A percentile compares a stretch with the other conserved stretches of the same genome.
Evolutionary conservation across 257 asterid species (phyloP).

Genomic region (Salvia splendens): DNA sequence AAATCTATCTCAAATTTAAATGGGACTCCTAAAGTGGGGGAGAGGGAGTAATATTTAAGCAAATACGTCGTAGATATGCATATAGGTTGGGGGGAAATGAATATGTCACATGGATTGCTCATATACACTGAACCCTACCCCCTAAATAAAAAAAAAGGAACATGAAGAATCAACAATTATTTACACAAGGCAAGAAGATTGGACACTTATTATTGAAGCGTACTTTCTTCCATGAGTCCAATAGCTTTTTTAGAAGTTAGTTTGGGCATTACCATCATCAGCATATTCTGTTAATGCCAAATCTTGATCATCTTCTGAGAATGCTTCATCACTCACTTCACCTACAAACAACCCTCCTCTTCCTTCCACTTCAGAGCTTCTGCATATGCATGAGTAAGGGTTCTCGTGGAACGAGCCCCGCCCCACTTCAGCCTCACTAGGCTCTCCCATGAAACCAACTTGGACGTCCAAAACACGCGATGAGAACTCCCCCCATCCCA

Average conservation of each 20-base stretch:
- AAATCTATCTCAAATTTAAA: no score
- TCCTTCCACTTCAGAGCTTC: background rate
- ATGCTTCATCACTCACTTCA: background rate
- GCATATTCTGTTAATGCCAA: background rate
- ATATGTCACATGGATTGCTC: no score
- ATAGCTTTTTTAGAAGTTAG: no score
- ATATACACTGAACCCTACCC: background rate
- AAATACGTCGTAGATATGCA: no score
- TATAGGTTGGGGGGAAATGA: no score
- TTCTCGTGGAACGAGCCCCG: conserved; percentile 68
- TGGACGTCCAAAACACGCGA: conserved; percentile 55
- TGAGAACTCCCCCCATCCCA: conserved; percentile 62
- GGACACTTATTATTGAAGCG: no score
- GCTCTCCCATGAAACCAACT: conserved; percentile 72
- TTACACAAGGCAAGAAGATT: no score
- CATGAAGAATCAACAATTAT: background rate
- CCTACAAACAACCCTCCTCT: background rate
- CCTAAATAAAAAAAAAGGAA: no score
- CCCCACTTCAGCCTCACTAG: conserved; percentile 51
- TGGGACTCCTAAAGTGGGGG: no score
- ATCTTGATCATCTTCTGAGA: conserved; percentile 7
- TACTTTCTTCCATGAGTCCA: no score
- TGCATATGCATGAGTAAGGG: conserved; percentile 65
- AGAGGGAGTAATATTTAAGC: no score
- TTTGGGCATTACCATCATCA: background rate